phyloP scores from a whole-genome alignment of 495 filamentous ascomycete species.

The Delitschia confertaspora region DNA sequence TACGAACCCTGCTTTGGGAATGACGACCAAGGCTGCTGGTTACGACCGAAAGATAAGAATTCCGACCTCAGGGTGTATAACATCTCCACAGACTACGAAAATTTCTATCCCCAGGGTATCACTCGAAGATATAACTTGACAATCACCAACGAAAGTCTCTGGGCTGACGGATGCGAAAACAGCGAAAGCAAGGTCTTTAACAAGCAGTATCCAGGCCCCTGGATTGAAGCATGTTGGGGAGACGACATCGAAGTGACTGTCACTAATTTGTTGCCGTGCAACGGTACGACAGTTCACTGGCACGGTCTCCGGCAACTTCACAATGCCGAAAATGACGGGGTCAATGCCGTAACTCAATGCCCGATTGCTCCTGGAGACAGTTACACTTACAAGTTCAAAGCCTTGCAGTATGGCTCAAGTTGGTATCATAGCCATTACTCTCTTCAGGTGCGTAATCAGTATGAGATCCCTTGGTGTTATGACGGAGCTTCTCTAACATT shows the following conservation, averaged over 20 bases:
- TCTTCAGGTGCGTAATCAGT: conserved; percentile 5
- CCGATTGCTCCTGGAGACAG: conserved; percentile 27
- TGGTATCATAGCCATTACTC: conserved; percentile 28
- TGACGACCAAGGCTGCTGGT: conserved; percentile 9
- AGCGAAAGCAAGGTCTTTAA: conserved; percentile 26
- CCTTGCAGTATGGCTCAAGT: conserved; percentile 20
- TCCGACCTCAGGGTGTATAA: conserved; percentile 10
- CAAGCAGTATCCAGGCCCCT: conserved; percentile 30
- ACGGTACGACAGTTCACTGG: conserved; percentile 29
- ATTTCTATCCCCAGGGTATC: conserved; percentile 27
- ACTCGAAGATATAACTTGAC: conserved; percentile 22
- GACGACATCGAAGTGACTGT: conserved; percentile 25
- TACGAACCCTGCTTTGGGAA: conserved; percentile 1
- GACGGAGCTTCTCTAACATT: conserved; percentile 21
- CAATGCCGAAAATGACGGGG: conserved; percentile 10
- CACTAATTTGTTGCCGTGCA: conserved; percentile 13
- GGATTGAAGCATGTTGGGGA: conserved; percentile 38
- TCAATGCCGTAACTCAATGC: conserved; percentile 21
- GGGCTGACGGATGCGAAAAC: conserved; percentile 28
- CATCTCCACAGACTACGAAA: conserved; percentile 28
- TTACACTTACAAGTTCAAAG: conserved; percentile 14
- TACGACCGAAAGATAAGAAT: too few relatives aligned
- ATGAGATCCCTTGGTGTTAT: neutral
- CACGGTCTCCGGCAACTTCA: conserved; percentile 17
- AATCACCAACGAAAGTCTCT: conserved; percentile 24